A percentile compares a stretch with the other conserved stretches of the same genome.
These are phyloP conservation scores for Ophiosphaerella korrae DNA, from an alignment of 2,329 filamentous ascomycete genomes.

Conservation along the genomic window DNA sequence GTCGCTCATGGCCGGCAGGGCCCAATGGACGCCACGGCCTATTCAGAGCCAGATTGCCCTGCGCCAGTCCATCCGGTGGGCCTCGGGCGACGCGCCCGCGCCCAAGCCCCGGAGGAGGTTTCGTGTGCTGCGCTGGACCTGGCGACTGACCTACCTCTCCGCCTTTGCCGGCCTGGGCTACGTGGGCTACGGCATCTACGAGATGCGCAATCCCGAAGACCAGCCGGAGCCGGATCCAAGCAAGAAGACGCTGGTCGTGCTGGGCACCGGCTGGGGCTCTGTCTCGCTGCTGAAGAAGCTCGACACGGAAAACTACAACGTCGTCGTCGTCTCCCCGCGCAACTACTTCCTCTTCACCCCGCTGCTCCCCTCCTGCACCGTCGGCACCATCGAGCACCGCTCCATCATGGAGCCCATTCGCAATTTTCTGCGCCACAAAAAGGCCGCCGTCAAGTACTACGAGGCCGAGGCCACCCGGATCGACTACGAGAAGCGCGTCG, in stretches of 20 bases:
- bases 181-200: conserved; percentile 80
- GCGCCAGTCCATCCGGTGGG: conserved; percentile 43
- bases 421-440: conserved; percentile 94
- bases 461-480: conserved; percentile 97
- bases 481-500: conserved; percentile 85
- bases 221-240: conserved; percentile 78
- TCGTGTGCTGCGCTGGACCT: conserved; percentile 76
- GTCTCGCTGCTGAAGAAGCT: conserved; percentile 98
- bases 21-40: conserved; percentile 42
- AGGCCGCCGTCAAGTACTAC: conserved; percentile 91
- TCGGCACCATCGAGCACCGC: conserved; percentile 95
- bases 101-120: conserved; percentile 59
- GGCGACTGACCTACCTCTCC: conserved; percentile 81
- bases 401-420: conserved; percentile 99
- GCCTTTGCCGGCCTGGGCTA: conserved; percentile 71
- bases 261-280: conserved; percentile 95
- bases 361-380: conserved; percentile 94
- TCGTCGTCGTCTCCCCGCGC: conserved; percentile 93
- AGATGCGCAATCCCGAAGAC: conserved; percentile 78
- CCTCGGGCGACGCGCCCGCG: conserved; percentile 39
- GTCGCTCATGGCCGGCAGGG: conserved; percentile 40
- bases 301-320: conserved; percentile 99
- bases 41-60: conserved; percentile 41
- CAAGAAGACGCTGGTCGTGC: conserved; percentile 96
- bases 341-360: conserved; percentile 99